Evolutionary conservation across 108 stramenopile species (phyloP), one percentile per base, ranked within the genome.

Genomic region (Skeletonema marinoi): DNA sequence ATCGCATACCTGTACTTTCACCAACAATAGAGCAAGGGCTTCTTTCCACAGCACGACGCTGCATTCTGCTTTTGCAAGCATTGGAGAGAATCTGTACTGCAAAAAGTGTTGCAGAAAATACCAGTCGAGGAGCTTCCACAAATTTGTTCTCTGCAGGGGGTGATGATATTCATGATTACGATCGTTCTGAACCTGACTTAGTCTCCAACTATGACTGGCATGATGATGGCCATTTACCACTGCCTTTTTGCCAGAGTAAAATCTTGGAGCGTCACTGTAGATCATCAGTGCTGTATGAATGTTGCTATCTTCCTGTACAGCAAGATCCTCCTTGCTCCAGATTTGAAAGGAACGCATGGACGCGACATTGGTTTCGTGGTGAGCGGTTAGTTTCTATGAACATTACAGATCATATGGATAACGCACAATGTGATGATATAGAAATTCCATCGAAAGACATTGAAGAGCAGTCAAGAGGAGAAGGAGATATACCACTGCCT

Each of bases 141-240:
- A 70, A 56, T 32, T 36, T 32, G 25, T 69, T 65, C 51, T 65
- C 51, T 58, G 21, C 48, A 2, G 71, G 81, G 51, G 81, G 81
- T 36, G 81, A 82, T 51, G 81, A 82, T 36, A 76, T 82, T 56
- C 69, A 63, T 19, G 81, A 82, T 63, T 82, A 82, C 41, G 81
- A 82, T 17, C 63, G 81, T 6, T 59, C 62, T 25, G 60, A 42
- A 14, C 9, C 30, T 60, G 81, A 82, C 48, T 50, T 71, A n/a
- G 10, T 66, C 13, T n/a, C 42, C 0, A 70, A 82, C 50, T 82
- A 82, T 63, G 81, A 82, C 62, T 82, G 75, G 75, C 81, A 82
- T 61, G 81, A 82, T 51, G 81, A 82, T 76, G 81, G 81, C 0
- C 66, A 68, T 48, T 64, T 82, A 32, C 81, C 81, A 32, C 65